phyloP scores from a whole-genome alignment of 495 filamentous ascomycete species.

The Neurospora sp. region DNA sequence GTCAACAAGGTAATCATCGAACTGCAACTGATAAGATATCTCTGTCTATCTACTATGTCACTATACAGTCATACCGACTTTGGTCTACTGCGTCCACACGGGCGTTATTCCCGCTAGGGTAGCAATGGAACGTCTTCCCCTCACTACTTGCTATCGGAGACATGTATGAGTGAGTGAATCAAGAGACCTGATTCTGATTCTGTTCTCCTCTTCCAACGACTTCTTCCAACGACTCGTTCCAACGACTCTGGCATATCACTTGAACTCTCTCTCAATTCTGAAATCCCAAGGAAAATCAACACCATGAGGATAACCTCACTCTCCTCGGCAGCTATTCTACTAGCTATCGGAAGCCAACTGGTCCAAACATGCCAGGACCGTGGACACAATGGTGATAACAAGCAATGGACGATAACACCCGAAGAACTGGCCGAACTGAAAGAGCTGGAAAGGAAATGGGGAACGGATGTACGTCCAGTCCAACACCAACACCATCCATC shows the following conservation, averaged over 20 bases:
- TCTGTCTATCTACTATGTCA: too few species aligned
- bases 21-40: too few species aligned
- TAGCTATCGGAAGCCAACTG: not conserved
- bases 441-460: conserved; percentile 47
- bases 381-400: not conserved
- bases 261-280: not conserved
- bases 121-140: too few species aligned
- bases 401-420: conserved; percentile 25
- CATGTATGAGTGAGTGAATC: not conserved
- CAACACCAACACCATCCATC: too few species aligned
- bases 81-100: too few species aligned
- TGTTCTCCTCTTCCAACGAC: too few species aligned
- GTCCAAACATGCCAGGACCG: conserved; percentile 13
- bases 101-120: too few species aligned
- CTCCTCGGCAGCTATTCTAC: not conserved
- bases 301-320: not conserved
- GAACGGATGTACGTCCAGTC: conserved; percentile 32
- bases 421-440: conserved; percentile 39
- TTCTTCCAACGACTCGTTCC: not conserved
- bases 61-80: too few species aligned
- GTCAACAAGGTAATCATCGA: too few species aligned
- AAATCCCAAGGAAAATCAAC: not conserved
- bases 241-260: not conserved
- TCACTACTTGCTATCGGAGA: too few species aligned
- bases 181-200: not conserved